Percentiles rank a stretch among this genome's conserved stretches.
These are phyloP conservation scores for Leishmania martiniquensis DNA, from an alignment of 208 protist genomes.

Conservation along the genomic window DNA sequence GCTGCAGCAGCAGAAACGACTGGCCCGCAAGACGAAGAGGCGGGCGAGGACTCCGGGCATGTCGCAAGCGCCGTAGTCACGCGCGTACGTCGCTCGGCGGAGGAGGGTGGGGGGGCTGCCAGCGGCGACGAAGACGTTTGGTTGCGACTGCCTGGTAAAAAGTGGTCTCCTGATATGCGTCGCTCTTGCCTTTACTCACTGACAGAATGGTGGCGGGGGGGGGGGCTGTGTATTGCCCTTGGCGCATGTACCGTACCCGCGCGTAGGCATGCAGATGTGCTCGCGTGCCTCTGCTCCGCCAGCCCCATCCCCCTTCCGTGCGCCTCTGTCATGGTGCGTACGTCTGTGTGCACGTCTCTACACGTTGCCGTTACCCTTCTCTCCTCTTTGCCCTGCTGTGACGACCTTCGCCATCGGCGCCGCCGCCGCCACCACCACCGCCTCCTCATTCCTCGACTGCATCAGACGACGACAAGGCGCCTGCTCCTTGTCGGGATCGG, in stretches of 20 bases:
- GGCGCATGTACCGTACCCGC: no score
- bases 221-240: neutral
- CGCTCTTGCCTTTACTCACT: neutral
- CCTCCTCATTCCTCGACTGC: neutral
- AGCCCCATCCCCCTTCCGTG: neutral
- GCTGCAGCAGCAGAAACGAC: neutral
- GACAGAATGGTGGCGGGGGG: neutral
- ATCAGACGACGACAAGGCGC: neutral
- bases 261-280: no score
- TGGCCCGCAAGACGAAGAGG: neutral
- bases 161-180: neutral
- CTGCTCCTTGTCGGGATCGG: no score
- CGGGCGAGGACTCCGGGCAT: neutral
- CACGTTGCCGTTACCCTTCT: constrained; percentile 15
- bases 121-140: neutral
- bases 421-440: neutral
- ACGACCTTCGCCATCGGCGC: neutral
- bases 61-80: neutral
- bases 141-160: neutral
- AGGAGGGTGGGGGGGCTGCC: neutral
- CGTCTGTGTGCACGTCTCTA: neutral
- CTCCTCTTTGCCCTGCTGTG: neutral
- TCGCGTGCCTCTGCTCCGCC: neutral
- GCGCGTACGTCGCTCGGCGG: neutral
- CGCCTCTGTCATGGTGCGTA: neutral